These are phyloP conservation scores for Cyamopsis tetragonoloba DNA, from an alignment of 306 rosid genomes.

Conservation along the genomic window DNA sequence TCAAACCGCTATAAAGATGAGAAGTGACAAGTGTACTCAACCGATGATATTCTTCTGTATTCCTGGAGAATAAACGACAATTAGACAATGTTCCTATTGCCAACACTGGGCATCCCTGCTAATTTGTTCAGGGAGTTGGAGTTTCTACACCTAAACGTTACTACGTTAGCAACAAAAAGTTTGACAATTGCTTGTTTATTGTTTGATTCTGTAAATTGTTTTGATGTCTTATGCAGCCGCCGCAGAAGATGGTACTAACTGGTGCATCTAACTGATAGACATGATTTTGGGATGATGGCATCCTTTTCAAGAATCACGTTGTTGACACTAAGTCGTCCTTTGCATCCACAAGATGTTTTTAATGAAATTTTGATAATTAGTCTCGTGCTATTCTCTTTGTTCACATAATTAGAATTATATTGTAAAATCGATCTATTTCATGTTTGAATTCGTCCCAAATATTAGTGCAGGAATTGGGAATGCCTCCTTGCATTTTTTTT, in stretches of 20 bases:
- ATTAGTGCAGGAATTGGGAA: constrained; percentile 20
- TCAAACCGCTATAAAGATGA: not conserved
- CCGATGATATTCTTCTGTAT: not conserved
- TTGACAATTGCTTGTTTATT: not conserved
- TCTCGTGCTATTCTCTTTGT: constrained; percentile 13
- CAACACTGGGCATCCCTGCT: not conserved
- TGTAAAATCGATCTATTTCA: constrained; percentile 10
- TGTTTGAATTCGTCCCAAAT: constrained; percentile 18
- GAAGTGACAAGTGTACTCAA: not conserved
- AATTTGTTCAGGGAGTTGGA: not conserved
- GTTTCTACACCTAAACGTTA: not conserved
- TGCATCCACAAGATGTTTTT: constrained; percentile 14
- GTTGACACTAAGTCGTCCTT: constrained; percentile 8
- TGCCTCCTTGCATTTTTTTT: not conserved
- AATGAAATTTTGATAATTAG: constrained; percentile 24
- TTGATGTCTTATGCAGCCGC: constrained; percentile 42
- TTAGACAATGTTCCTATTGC: not conserved
- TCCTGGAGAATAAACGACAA: not conserved
- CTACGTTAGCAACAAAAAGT: no score
- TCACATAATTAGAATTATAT: constrained; percentile 19
- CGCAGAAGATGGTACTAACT: constrained; percentile 49
- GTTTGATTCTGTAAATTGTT: constrained; percentile 10
- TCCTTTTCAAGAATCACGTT: not conserved
- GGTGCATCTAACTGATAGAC: constrained; percentile 34
- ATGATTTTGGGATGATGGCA: constrained; percentile 22